phyloP scores from a whole-genome alignment of 1,284 basidiomycete genomes.

The Puccinia novopanici region DNA sequence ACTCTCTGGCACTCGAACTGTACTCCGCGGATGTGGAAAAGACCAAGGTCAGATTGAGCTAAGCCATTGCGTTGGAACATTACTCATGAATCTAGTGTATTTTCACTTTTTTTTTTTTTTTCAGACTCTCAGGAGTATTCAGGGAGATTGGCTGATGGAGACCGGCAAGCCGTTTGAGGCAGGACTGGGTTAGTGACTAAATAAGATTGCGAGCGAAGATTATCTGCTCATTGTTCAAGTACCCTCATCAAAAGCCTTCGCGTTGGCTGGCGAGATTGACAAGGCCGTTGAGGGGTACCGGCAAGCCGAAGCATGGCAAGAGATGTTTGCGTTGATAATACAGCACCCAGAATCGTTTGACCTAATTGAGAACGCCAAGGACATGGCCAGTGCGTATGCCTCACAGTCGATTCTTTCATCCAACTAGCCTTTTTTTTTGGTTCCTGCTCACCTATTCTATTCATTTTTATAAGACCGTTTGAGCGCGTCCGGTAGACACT shows the following conservation, averaged over 20 bases:
- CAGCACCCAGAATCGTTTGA: slow-evolving; percentile 62
- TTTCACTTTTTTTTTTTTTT: background rate
- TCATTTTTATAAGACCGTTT: slow-evolving; percentile 70
- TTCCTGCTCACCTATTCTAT: slow-evolving; percentile 17
- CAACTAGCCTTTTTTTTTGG: background rate
- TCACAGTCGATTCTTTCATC: slow-evolving; percentile 69
- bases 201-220: background rate
- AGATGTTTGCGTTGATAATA: slow-evolving; percentile 77
- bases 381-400: slow-evolving; percentile 64
- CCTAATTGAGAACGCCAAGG: slow-evolving; percentile 54
- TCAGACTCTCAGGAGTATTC: slow-evolving; percentile 37
- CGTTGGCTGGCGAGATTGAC: slow-evolving; percentile 66
- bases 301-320: slow-evolving; percentile 82
- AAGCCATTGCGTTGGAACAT: background rate
- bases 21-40: slow-evolving; percentile 69
- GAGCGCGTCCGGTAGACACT: slow-evolving; percentile 71
- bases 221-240: background rate
- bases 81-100: slow-evolving; percentile 4
- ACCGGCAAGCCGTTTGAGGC: slow-evolving; percentile 79
- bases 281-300: slow-evolving; percentile 85
- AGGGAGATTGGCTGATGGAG: slow-evolving; percentile 63
- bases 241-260: slow-evolving; percentile 66
- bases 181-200: slow-evolving; percentile 66
- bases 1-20: slow-evolving; percentile 71
- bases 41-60: slow-evolving; percentile 64